Base-by-base conservation (phyloP, 805 yeast species). In the Komagataella kurtzmanii region DNA sequence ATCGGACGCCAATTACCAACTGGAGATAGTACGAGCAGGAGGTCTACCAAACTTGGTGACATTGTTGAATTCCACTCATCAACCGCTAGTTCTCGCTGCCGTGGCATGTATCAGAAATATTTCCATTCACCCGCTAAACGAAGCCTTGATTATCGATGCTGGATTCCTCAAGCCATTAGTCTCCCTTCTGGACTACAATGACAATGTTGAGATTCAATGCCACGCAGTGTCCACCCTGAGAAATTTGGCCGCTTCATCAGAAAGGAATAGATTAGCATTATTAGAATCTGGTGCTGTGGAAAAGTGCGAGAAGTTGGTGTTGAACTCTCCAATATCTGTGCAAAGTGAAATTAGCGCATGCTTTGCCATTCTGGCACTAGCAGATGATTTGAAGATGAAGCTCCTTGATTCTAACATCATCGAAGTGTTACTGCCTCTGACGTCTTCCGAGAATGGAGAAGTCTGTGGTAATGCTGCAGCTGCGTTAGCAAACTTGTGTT, bases 401-500 rank as follows among this genome's bases (percentile, higher is more conserved):
- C 74, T 93, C 59, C 78, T 93, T 58, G 85, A 87, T 54, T 76
- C 89, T 58, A 91, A 90, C 51, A 82, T 93, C 47, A 77, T 89
- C 55, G 89, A 86, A 59, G 97, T 89, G 44, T 76, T 93, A 56
- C 83, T 93, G 53, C 99, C 99, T 43, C 77, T 93, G 65, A 93
- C 98, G 2, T 81, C 79, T 59, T 85, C 95, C 46, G 77, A 77
- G 52, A 89, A 89, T 64, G 85, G 89, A 54, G 99, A 95, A 68
- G 97, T 93, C 17, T 93, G 96, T 66, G 99, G 99, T 53, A 93
- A 93, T 67, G 86, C 96, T 2, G 99, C 98, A 14, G 99, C 99
- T 44, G 98, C 99, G 1, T 76, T 93, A 58, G 99, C 99, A 30
- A 93, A 93, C 64, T 72, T 93, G 59, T 88, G 97, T 58, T 89